Percentiles rank a stretch among this genome's conserved stretches.
phyloP scores from a whole-genome alignment of 352 stramenopile species.

The Pythium chondricola region DNA sequence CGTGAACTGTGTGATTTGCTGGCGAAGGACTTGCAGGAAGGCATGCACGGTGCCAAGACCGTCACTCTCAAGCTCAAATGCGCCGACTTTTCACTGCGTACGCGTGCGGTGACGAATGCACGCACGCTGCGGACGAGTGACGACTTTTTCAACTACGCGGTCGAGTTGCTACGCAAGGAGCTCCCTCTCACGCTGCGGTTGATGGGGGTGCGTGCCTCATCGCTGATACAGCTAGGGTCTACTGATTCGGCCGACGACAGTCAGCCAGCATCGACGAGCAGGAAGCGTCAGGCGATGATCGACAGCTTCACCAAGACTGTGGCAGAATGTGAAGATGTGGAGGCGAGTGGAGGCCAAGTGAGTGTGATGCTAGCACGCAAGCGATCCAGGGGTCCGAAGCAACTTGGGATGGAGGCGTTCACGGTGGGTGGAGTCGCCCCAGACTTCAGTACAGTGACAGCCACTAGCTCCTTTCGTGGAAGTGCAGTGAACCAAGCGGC shows the following conservation, averaged over 20 bases:
- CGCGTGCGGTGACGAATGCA: conserved; percentile 40
- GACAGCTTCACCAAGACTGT: conserved; percentile 29
- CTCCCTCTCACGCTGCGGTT: conserved; percentile 60
- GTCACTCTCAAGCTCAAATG: conserved; percentile 75
- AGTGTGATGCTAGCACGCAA: no score
- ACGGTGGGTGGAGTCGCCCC: no score
- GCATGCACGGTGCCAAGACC: conserved; percentile 35
- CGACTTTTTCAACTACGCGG: conserved; percentile 35
- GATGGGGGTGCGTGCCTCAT: conserved; percentile 54
- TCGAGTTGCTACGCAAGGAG: conserved; percentile 53
- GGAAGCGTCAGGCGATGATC: conserved; percentile 20
- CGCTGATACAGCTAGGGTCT: conserved; percentile 27
- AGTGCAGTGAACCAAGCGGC: no score
- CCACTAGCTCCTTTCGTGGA: no score
- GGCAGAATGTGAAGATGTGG: not conserved
- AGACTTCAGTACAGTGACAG: no score
- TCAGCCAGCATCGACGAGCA: conserved; percentile 2
- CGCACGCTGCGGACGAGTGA: conserved; percentile 34
- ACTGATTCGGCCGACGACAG: conserved; percentile 15
- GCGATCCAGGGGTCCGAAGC: no score
- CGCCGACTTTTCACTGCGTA: conserved; percentile 50
- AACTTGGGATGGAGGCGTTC: not conserved
- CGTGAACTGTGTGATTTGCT: conserved; percentile 54
- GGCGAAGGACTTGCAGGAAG: conserved; percentile 42
- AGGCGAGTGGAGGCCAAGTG: no score